Conservation (phyloP, 2,329 filamentous ascomycete genomes). For the Colletotrichum plurivorum region DNA sequence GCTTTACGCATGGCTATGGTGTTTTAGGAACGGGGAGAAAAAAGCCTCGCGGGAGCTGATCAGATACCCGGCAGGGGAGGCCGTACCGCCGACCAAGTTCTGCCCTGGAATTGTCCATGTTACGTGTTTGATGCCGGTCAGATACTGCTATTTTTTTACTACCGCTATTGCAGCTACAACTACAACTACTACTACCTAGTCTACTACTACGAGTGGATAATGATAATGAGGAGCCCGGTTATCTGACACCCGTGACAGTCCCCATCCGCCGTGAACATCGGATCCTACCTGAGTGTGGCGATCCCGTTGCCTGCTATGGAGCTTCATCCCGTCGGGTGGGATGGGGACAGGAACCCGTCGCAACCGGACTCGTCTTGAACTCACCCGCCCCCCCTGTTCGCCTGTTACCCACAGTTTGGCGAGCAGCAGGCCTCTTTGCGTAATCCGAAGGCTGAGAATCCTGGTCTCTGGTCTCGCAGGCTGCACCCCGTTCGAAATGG, state of each 20-base stretch:
- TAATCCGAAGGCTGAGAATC: neutral
- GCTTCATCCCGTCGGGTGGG: neutral
- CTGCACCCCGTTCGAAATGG: neutral
- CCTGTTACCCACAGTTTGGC: neutral
- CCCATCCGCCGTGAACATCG: neutral
- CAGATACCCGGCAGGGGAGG: slow-evolving; percentile 35
- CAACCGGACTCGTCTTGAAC: neutral
- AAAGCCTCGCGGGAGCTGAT: slow-evolving; percentile 7
- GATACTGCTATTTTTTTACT: no score
- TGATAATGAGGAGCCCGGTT: slow-evolving; percentile 21
- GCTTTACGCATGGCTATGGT: slow-evolving; percentile 16
- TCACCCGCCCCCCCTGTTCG: neutral
- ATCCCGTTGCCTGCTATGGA: neutral
- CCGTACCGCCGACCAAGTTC: neutral
- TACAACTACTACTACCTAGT: no score
- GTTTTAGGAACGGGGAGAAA: slow-evolving; percentile 7
- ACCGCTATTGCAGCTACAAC: no score
- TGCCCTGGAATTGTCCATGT: slow-evolving; percentile 20
- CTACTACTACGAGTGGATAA: slow-evolving; percentile 1
- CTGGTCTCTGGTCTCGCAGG: neutral
- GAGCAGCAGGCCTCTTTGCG: neutral
- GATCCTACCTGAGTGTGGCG: neutral
- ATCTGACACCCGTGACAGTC: neutral
- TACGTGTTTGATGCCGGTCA: slow-evolving; percentile 2
- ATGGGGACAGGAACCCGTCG: neutral